phyloP scores from a whole-genome alignment of 2,329 filamentous ascomycete species.

The Phialophora verrucosa region DNA sequence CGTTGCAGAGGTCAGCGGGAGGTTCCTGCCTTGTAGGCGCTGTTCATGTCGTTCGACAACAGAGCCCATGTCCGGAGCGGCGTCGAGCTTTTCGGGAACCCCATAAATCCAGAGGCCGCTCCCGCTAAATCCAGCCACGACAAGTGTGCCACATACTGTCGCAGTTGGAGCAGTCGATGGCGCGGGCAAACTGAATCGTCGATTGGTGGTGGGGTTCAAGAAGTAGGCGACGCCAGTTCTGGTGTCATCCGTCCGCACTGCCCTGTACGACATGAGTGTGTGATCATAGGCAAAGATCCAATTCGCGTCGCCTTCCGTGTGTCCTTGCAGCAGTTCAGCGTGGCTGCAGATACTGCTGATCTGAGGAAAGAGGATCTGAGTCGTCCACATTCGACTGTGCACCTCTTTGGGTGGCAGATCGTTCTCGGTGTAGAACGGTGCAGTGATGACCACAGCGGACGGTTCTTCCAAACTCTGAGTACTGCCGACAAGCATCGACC shows the following conservation, averaged over 20 bases:
- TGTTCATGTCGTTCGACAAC: constrained; percentile 40
- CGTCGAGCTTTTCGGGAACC: constrained; percentile 73
- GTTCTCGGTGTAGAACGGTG: constrained; percentile 73
- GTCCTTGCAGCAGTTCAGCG: constrained; percentile 66
- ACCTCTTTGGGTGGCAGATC: constrained; percentile 59
- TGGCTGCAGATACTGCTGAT: constrained; percentile 80
- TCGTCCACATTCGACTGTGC: constrained; percentile 80
- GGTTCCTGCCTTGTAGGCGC: constrained; percentile 24
- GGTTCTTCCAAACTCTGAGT: constrained; percentile 69
- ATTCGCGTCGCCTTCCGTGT: constrained; percentile 64
- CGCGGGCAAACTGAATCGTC: constrained; percentile 61
- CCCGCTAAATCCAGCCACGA: constrained; percentile 74
- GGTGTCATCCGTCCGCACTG: constrained; percentile 75
- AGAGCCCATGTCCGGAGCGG: constrained; percentile 46
- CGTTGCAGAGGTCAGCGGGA: constrained; percentile 37
- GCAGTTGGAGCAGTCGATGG: constrained; percentile 73
- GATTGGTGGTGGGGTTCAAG: constrained; percentile 64
- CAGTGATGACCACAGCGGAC: constrained; percentile 76
- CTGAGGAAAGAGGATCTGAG: constrained; percentile 82
- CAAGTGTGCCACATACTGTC: constrained; percentile 72
- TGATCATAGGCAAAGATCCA: constrained; percentile 82
- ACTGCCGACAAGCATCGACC: constrained; percentile 77
- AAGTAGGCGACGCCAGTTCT: constrained; percentile 81
- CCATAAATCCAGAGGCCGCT: constrained; percentile 80
- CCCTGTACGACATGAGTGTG: constrained; percentile 77